These are phyloP conservation scores for Hypoxylon sp. DNA, from an alignment of 2,329 filamentous ascomycete genomes.

Conservation along the genomic window DNA sequence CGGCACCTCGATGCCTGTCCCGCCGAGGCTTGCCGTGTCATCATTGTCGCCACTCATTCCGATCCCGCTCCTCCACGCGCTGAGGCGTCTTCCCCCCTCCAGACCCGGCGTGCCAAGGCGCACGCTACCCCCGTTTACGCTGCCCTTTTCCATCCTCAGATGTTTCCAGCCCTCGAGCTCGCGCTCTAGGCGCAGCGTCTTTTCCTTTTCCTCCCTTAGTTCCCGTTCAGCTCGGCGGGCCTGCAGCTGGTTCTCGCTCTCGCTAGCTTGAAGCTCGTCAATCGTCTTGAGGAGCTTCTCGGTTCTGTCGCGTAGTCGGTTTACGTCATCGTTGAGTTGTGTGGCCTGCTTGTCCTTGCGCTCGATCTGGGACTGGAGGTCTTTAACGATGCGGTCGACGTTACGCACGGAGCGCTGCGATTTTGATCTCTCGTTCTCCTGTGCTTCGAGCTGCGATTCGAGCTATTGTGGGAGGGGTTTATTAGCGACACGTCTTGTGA, in stretches of 20 bases:
- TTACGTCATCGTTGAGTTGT: conserved; percentile 85
- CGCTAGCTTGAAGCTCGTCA: conserved; percentile 90
- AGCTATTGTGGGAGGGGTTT: conserved; percentile 67
- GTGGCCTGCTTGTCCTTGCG: conserved; percentile 89
- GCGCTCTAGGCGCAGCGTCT: conserved; percentile 81
- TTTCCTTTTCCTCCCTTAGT: conserved; percentile 88
- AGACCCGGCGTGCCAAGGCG: conserved; percentile 47
- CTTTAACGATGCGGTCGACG: conserved; percentile 92
- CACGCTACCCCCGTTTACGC: conserved; percentile 46
- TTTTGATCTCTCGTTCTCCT: conserved; percentile 81
- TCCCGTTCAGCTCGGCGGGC: conserved; percentile 91
- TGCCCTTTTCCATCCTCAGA: conserved; percentile 72
- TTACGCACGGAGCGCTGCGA: conserved; percentile 91
- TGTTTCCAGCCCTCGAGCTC: conserved; percentile 90
- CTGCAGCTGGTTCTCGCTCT: conserved; percentile 83
- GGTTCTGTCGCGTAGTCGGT: conserved; percentile 88
- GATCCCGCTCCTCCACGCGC: conserved; percentile 67
- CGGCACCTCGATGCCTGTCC: conserved; percentile 65
- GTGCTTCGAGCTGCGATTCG: conserved; percentile 85
- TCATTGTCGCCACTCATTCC: conserved; percentile 55
- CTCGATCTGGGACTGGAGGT: conserved; percentile 91
- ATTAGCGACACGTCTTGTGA: conserved; percentile 49
- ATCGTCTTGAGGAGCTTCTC: conserved; percentile 91
- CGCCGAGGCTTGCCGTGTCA: conserved; percentile 50
- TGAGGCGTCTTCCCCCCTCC: conserved; percentile 50